Evolutionary conservation across 805 yeast species (phyloP).

Genomic region (Yamadazyma insecticola): DNA sequence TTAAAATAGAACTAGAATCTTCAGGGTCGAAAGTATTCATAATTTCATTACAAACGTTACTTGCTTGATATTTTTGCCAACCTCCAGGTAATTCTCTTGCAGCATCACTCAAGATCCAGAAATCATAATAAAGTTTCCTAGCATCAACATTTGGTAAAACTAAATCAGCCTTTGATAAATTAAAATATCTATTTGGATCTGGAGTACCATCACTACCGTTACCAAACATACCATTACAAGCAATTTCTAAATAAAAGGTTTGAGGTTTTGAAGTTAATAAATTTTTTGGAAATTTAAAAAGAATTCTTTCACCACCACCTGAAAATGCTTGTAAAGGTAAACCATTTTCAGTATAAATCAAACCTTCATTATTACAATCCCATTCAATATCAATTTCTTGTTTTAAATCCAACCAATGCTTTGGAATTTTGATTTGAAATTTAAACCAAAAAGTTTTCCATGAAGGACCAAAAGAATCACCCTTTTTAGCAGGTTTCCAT

Average conservation of each 20-base stretch:
- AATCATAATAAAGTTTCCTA: slow-evolving; percentile 71
- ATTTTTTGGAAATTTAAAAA: slow-evolving; percentile 64
- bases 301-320: slow-evolving; percentile 77
- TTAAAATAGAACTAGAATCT: slow-evolving; percentile 51
- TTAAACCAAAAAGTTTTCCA: slow-evolving; percentile 98
- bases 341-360: slow-evolving; percentile 66
- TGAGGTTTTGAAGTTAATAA: slow-evolving; percentile 48
- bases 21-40: slow-evolving; percentile 78
- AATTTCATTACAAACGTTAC: slow-evolving; percentile 72
- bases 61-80: slow-evolving; percentile 75
- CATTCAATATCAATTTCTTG: slow-evolving; percentile 67
- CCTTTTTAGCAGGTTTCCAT: slow-evolving; percentile 58
- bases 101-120: slow-evolving; percentile 85
- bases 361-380: slow-evolving; percentile 85
- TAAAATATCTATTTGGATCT: slow-evolving; percentile 67
- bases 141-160: slow-evolving; percentile 81
- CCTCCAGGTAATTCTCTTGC: slow-evolving; percentile 78
- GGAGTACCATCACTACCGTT: slow-evolving; percentile 56
- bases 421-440: slow-evolving; percentile 60
- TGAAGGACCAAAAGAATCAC: slow-evolving; percentile 84
- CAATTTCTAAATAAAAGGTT: slow-evolving; percentile 76
- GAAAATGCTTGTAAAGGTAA: slow-evolving; percentile 79
- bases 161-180: slow-evolving; percentile 66
- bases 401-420: slow-evolving; percentile 43
- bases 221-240: slow-evolving; percentile 95